These are phyloP conservation scores for Claviceps capensis DNA, from an alignment of 2,329 filamentous ascomycete genomes.

Conservation along the genomic window DNA sequence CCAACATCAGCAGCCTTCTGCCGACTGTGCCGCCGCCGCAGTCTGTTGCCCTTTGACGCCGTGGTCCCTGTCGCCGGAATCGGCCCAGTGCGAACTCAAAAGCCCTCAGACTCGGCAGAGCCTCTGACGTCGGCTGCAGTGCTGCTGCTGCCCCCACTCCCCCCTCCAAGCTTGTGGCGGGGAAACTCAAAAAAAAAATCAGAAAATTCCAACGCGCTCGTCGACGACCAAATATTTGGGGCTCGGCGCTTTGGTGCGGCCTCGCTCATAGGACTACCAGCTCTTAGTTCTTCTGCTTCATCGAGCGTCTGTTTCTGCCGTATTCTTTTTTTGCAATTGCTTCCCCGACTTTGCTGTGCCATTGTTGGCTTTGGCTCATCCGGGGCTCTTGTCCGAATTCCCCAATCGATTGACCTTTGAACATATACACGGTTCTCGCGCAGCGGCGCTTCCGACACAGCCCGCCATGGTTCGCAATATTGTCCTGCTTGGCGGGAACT, in stretches of 20 bases:
- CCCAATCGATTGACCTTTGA: not conserved
- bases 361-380: not conserved
- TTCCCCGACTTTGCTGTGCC: not conserved
- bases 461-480: constrained; percentile 80
- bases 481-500: constrained; percentile 83
- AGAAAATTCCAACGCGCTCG: constrained; percentile 1
- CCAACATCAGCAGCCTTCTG: not conserved
- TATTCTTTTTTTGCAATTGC: not conserved
- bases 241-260: constrained; percentile 1
- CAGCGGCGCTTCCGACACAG: not conserved
- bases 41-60: not conserved
- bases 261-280: constrained; percentile 2
- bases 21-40: not conserved
- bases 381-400: not conserved
- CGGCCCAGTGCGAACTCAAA: constrained; percentile 2
- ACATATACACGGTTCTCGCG: not conserved
- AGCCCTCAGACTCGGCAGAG: constrained; percentile 3
- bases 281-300: not conserved
- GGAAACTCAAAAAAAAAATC: constrained; percentile 4
- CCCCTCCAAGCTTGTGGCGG: constrained; percentile 4
- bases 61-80: constrained; percentile 3
- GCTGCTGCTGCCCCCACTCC: constrained; percentile 4
- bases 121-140: constrained; percentile 6
- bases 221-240: not conserved
- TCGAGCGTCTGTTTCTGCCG: not conserved